A percentile compares a stretch with the other conserved stretches of the same genome.
Conservation (phyloP, 192 early-diverging fungal species). For the Backusella macrospora region DNA sequence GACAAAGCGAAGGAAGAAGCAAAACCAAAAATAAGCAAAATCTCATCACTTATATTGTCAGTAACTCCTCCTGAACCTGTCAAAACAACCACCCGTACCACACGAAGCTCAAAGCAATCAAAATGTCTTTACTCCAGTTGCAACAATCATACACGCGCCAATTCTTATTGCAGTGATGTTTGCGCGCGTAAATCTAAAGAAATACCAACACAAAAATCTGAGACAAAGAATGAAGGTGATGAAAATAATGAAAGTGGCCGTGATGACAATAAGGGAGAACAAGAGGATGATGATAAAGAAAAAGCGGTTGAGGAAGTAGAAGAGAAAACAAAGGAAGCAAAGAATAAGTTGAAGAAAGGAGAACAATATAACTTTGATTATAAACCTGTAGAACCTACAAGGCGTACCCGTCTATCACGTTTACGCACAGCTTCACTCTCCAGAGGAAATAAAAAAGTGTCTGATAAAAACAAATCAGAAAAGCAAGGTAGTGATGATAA, state of each 20-base stretch:
- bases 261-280: not conserved
- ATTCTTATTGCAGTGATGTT: constrained; percentile 34
- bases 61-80: not conserved
- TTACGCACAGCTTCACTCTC: not conserved
- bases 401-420: not conserved
- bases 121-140: constrained; percentile 26
- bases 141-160: constrained; percentile 28
- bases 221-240: not conserved
- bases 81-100: constrained; percentile 2
- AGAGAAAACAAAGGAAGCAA: not conserved
- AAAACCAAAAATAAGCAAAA: not conserved
- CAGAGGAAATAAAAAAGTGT: not conserved
- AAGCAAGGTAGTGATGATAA: not conserved
- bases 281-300: not conserved
- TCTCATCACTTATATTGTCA: not conserved
- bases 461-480: not conserved
- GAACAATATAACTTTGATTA: not conserved
- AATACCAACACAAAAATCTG: not conserved
- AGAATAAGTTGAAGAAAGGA: not conserved
- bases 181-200: constrained; percentile 19
- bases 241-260: not conserved
- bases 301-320: not conserved
- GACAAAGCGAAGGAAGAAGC: not conserved
- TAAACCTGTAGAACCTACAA: not conserved
- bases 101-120: constrained; percentile 14